Percentiles rank a stretch among this genome's conserved stretches.
Evolutionary conservation across 306 rosid genomes (phyloP).

Genomic region (Fragaria ananassa): DNA sequence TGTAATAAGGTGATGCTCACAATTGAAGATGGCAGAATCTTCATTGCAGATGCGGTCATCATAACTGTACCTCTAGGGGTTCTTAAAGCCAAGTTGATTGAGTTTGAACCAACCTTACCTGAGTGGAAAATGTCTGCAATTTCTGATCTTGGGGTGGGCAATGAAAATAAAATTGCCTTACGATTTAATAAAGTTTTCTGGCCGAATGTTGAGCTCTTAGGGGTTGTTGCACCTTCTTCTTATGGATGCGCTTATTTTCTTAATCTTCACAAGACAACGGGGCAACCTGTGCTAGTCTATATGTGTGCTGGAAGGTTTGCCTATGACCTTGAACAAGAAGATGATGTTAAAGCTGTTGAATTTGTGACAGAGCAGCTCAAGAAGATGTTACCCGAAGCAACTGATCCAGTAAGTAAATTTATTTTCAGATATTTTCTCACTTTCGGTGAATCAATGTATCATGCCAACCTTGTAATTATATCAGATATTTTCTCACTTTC

Average conservation of each 20-base stretch:
- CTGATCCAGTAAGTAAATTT: constrained; percentile 51
- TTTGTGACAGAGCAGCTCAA: constrained; percentile 61
- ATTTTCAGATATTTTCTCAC: background rate
- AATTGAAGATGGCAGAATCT: constrained; percentile 53
- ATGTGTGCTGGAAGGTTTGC: constrained; percentile 85
- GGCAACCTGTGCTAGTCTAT: constrained; percentile 68
- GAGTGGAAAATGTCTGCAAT: constrained; percentile 71
- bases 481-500: background rate
- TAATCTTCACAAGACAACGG: constrained; percentile 78
- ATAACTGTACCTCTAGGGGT: constrained; percentile 62
- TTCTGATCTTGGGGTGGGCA: constrained; percentile 76
- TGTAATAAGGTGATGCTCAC: constrained; percentile 55
- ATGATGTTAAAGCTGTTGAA: constrained; percentile 42
- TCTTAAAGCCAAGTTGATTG: constrained; percentile 63
- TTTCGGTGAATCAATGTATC: background rate
- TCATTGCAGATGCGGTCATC: constrained; percentile 42
- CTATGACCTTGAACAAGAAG: constrained; percentile 55
- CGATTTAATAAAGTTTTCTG: constrained; percentile 59
- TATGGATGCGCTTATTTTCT: constrained; percentile 74
- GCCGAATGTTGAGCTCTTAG: constrained; percentile 72
- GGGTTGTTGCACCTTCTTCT: constrained; percentile 61
- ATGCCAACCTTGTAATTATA: background rate
- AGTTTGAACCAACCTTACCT: constrained; percentile 63
- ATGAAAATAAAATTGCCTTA: constrained; percentile 70
- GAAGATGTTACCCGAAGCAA: constrained; percentile 67